Base-by-base conservation (phyloP, 2,329 filamentous ascomycete species). In the Diaporthe aspalathi region DNA sequence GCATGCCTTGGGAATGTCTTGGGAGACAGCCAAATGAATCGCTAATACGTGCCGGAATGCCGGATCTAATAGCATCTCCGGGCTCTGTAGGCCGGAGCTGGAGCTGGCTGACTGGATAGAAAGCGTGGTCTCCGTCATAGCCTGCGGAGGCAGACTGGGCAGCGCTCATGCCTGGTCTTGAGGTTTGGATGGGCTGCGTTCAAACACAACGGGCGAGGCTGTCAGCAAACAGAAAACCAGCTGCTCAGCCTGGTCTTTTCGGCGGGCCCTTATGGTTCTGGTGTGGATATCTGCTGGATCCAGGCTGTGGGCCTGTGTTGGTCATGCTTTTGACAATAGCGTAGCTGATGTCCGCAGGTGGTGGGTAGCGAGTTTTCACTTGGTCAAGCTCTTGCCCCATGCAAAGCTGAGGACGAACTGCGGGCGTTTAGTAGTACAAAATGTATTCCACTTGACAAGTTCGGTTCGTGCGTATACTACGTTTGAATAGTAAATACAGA, bases 221-320 rank as follows among this genome's bases (percentile, higher is more conserved):
- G 60, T 27, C 45, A 65, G 45, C 29, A 50, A 45, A 16, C 45
- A 35, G 49, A 27, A 9, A 9, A 24, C 5, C 16, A 20, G 27
- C n/a, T 27, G n/a, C 60, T 65, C 43, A 65, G 60, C 43, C 60
- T 65, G 60, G 24, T n/a, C 27, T 24, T 20, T 16, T 35, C 20
- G 29, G 60, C 60, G 60, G 45, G 20, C 45, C 60, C 45, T 11
- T 65, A 38, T 50, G 45, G 8, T 65, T 65, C 7, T 17, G n/a
- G 45, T 24, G 60, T 50, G 60, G 60, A 50, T 14, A 50, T 65
- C 60, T 65, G 60, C 60, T n/a, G n/a, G n/a, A 65, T 24, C 8
- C 45, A 50, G 29, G 38, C 45, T 50, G 60, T 63, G 60, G 60
- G 29, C 45, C 60, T 50, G 45, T 5, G 17, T 47, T 22, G 22